Percentiles rank a stretch among this genome's conserved stretches.
Conservation (phyloP, 2,329 filamentous ascomycete genomes). For the Trichoderma sp. region DNA sequence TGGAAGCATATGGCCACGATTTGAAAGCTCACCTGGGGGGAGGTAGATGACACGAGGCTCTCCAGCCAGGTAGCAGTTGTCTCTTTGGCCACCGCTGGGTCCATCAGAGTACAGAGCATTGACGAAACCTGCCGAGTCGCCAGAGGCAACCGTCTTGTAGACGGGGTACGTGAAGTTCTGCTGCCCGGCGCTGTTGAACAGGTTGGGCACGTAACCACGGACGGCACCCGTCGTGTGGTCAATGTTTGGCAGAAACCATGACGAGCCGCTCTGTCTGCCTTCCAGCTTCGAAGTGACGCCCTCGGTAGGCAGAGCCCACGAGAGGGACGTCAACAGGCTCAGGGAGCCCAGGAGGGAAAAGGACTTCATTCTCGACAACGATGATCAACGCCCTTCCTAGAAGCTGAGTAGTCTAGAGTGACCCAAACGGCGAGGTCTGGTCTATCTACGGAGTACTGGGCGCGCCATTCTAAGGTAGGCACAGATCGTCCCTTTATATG, state of each 20-base stretch:
- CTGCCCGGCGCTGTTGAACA: conserved; percentile 24
- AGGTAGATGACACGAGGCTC: conserved; percentile 32
- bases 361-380: conserved; percentile 21
- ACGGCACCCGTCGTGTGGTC: conserved; percentile 32
- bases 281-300: conserved; percentile 8
- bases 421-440: conserved; percentile 15
- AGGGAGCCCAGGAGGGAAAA: conserved; percentile 25
- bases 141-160: conserved; percentile 29
- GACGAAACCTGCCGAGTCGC: conserved; percentile 25
- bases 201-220: conserved; percentile 31
- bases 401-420: neutral
- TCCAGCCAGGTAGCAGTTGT: conserved; percentile 32
- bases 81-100: conserved; percentile 28
- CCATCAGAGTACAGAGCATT: conserved; percentile 28
- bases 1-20: neutral
- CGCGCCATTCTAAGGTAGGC: conserved; percentile 2
- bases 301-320: conserved; percentile 21
- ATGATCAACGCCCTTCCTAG: conserved; percentile 18
- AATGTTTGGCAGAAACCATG: conserved; percentile 33
- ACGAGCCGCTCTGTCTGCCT: conserved; percentile 27
- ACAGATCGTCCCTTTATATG: conserved; percentile 24
- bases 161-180: conserved; percentile 32
- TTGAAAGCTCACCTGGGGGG: conserved; percentile 28
- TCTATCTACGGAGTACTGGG: neutral
- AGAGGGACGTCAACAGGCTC: conserved; percentile 22